Percentiles rank a stretch among this genome's conserved stretches.
Conservation (phyloP, 2,329 filamentous ascomycete species). For the Curvularia eragrostidis region DNA sequence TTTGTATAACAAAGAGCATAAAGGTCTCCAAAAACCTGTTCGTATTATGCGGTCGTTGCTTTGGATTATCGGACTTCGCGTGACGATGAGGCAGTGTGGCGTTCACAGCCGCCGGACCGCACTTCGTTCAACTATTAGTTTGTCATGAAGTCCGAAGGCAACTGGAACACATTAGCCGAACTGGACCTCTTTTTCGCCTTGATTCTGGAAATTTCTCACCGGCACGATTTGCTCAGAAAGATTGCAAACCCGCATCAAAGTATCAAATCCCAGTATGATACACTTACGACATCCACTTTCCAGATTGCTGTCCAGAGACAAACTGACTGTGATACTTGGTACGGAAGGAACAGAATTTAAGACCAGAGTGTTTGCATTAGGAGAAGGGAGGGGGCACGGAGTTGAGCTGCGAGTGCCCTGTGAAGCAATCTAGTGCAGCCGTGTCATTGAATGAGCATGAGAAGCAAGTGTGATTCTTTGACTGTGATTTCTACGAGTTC, state of each 20-base stretch:
- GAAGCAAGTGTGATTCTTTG: no score
- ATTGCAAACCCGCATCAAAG: background rate
- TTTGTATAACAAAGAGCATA: background rate
- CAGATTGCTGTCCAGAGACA: no score
- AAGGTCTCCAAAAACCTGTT: background rate
- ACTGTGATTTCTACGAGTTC: no score
- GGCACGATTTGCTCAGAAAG: background rate
- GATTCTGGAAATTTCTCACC: background rate
- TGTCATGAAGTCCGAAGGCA: background rate
- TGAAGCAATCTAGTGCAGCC: no score
- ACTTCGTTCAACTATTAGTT: background rate
- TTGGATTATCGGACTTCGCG: slow-evolving; percentile 1
- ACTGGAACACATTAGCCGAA: background rate
- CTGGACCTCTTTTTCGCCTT: background rate
- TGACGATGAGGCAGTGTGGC: background rate
- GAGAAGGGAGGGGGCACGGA: no score
- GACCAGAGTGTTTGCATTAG: no score
- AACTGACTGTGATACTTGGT: no score
- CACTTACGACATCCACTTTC: background rate
- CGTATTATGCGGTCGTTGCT: background rate
- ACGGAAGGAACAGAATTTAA: no score
- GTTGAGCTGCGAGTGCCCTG: no score
- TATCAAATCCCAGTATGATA: background rate
- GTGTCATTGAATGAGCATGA: no score
- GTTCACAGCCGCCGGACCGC: background rate